Base-by-base conservation (phyloP, 306 rosid genomes). In the Vachellia collinsii region DNA sequence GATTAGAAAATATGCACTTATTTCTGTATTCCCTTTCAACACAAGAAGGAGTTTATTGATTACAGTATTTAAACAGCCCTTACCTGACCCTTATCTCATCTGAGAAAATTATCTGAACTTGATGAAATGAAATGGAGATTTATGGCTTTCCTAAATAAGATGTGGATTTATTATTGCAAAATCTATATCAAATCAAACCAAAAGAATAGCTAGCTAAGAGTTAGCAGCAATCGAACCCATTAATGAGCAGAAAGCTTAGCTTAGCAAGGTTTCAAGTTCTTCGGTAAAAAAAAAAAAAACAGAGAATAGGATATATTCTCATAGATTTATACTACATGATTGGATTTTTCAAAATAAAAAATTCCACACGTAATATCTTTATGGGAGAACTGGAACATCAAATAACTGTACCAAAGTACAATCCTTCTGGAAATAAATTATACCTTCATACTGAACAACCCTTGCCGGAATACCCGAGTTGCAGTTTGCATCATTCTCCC, bases 401-500 rank as follows among this genome's bases (percentile, higher is more conserved):
- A 64, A 37, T 37, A 37, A 64, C 44, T 64, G 41, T 39, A 39
- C 48, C 14, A 16, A 39, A 17, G 23, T 19, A 41, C 10, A 66
- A 41, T 66, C 6, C 29, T 69, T 8, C 56, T 25, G 50, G 58
- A 72, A 76, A 84, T 56, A 23, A 44, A 79, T 59, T 41, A 76
- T 82, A 92, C 97, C 98, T 92, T 94, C 98, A 72, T 94, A 94
- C 82, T 94, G 98, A 83, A 85, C 97, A 80, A 94, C 98, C 81
- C 98, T 83, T 0, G 98, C 94, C 1, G 98, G 98, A 84, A 92
- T 91, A 63, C 98, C 97, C 6, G 91, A 89, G 29, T 82, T 79
- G 74, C 88, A 85, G 47, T 78, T 74, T 65, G 81, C 94, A 72
- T 78, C 86, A 69, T 87, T 88, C 90, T 92, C 97, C 94, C 91